These are phyloP conservation scores for Fagus sylvatica DNA, from an alignment of 306 rosid species.

Conservation along the genomic window DNA sequence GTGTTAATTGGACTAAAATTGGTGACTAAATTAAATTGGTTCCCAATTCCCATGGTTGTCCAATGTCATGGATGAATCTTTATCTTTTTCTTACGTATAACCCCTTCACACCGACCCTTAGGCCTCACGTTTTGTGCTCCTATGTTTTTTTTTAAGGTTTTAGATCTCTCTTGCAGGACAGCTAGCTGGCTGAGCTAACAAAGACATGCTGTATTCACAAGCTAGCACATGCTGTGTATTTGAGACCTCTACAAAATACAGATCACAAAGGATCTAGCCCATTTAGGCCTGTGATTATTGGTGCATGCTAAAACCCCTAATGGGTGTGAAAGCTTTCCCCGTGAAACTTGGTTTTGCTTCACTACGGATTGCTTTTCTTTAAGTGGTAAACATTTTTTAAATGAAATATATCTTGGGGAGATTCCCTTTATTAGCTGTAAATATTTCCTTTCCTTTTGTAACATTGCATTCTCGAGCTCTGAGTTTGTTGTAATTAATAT, in stretches of 20 bases:
- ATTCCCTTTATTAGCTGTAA: neutral
- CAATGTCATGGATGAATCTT: too few species aligned
- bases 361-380: neutral
- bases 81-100: neutral
- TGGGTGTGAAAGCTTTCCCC: neutral
- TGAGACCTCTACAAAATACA: neutral
- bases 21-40: too few species aligned
- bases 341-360: neutral
- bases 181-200: slow-evolving; percentile 44
- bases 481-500: neutral
- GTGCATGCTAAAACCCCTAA: neutral
- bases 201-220: slow-evolving; percentile 47
- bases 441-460: neutral
- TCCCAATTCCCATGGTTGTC: too few species aligned
- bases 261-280: neutral
- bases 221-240: slow-evolving; percentile 39
- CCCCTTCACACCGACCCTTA: neutral
- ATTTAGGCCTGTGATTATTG: too few species aligned
- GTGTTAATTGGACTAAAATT: too few species aligned
- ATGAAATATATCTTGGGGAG: neutral
- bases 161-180: neutral
- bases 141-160: neutral
- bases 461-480: neutral
- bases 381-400: neutral
- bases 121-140: neutral